phyloP scores from a whole-genome alignment of 2,329 filamentous ascomycete genomes.

The Hymenoscyphus fraxineus region DNA sequence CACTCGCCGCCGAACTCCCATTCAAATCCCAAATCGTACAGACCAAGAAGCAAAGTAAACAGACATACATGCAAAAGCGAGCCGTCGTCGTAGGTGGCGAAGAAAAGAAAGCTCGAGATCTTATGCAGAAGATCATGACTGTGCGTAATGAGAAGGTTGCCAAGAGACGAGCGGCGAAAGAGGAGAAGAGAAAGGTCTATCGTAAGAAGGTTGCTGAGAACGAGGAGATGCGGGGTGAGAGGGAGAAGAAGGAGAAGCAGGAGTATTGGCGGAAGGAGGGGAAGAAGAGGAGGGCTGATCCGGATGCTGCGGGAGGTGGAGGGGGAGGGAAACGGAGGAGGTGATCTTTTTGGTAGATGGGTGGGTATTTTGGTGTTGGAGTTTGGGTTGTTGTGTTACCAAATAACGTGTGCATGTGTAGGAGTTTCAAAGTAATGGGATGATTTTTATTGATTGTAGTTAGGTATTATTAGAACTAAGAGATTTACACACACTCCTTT shows the following conservation, averaged over 20 bases:
- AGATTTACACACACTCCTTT: too few relatives aligned
- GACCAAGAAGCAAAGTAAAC: conserved; percentile 73
- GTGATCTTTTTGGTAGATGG: neutral
- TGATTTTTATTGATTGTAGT: too few relatives aligned
- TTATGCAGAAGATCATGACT: conserved; percentile 91
- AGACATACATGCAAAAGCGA: conserved; percentile 92
- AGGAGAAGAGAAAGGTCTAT: conserved; percentile 77
- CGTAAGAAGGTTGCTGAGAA: conserved; percentile 77
- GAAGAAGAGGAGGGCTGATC: conserved; percentile 63
- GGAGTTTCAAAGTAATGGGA: neutral
- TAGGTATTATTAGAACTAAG: too few relatives aligned
- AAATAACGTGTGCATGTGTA: neutral
- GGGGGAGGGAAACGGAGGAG: conserved; percentile 13
- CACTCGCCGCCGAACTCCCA: conserved; percentile 77
- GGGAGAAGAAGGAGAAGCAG: conserved; percentile 87
- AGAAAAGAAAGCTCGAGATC: conserved; percentile 80
- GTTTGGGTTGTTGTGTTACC: neutral
- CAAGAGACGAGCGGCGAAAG: conserved; percentile 80
- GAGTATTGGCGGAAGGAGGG: conserved; percentile 93
- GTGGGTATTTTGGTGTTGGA: neutral
- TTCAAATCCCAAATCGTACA: conserved; percentile 87
- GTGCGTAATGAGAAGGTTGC: conserved; percentile 86
- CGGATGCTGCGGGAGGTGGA: conserved; percentile 44
- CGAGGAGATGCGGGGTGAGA: conserved; percentile 76
- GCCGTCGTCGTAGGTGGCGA: conserved; percentile 83